phyloP scores from a whole-genome alignment of 1,139 yeast genomes.

The Blastobotrys proliferans region DNA sequence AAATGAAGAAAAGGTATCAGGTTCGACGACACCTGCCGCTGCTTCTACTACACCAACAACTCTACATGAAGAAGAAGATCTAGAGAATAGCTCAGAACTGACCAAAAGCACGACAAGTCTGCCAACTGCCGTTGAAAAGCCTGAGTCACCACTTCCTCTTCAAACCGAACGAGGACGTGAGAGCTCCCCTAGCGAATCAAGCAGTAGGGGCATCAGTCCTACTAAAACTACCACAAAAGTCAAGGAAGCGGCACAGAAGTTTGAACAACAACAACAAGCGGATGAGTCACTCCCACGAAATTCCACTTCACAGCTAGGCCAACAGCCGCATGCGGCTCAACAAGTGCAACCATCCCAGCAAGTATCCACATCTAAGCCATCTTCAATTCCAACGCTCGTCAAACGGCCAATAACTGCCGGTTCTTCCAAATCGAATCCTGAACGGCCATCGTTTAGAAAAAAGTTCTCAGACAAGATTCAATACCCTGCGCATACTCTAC shows the following conservation, averaged over 20 bases:
- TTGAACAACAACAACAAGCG: constrained; percentile 5
- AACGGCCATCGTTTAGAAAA: constrained; percentile 15
- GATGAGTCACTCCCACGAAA: neutral
- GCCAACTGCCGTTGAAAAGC: constrained; percentile 1
- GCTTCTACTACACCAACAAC: constrained; percentile 26
- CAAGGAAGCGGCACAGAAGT: constrained; percentile 9
- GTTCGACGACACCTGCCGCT: constrained; percentile 5
- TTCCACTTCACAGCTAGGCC: too few species aligned
- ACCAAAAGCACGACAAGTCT: constrained; percentile 5
- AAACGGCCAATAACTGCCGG: constrained; percentile 1
- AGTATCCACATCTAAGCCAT: constrained; percentile 3
- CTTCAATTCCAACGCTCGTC: constrained; percentile 10
- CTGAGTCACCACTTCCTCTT: neutral
- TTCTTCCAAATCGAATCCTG: constrained; percentile 5
- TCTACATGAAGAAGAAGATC: constrained; percentile 13
- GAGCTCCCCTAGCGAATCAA: constrained; percentile 1
- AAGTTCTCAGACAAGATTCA: constrained; percentile 21
- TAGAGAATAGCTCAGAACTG: constrained; percentile 13
- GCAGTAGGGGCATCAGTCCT: constrained; percentile 9
- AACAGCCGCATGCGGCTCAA: too few species aligned
- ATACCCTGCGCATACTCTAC: constrained; percentile 21
- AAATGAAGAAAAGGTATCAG: constrained; percentile 6
- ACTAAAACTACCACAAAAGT: constrained; percentile 1
- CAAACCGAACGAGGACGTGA: neutral
- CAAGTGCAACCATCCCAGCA: neutral